A percentile compares a stretch with the other conserved stretches of the same genome.
These are phyloP conservation scores for Pistacia atlantica DNA, from an alignment of 345 rosid species.

Conservation along the genomic window DNA sequence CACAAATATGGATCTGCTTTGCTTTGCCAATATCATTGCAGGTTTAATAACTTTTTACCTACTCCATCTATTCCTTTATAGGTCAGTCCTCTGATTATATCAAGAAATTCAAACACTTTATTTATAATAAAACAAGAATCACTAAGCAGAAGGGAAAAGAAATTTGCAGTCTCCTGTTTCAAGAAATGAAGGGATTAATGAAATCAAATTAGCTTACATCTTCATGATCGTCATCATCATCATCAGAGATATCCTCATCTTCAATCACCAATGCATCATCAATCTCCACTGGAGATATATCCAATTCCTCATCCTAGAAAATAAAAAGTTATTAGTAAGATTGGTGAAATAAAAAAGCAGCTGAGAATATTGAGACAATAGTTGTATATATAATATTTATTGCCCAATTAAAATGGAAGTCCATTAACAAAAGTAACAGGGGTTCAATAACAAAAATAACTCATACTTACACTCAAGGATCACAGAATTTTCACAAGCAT, in stretches of 20 bases:
- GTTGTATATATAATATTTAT: constrained; percentile 14
- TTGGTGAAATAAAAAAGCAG: not conserved
- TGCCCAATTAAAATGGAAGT: not conserved
- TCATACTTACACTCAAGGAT: not conserved
- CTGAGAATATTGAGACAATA: not conserved
- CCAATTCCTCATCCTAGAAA: constrained; percentile 88
- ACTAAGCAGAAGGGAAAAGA: not conserved
- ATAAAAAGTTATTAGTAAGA: not conserved
- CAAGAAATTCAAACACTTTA: not conserved
- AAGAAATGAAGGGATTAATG: not conserved
- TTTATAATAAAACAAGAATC: not conserved
- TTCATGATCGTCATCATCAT: constrained; percentile 90
- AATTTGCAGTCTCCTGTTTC: not conserved
- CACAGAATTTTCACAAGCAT: not conserved
- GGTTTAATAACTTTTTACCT: not conserved
- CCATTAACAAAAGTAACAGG: not conserved
- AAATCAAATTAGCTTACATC: constrained; percentile 61
- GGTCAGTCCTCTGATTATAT: not conserved
- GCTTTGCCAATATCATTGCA: not conserved
- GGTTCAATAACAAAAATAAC: not conserved
- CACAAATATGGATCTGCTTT: no score
- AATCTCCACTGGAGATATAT: constrained; percentile 84
- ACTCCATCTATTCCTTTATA: not conserved
- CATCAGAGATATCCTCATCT: constrained; percentile 96
- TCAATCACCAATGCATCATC: constrained; percentile 97